phyloP scores from a whole-genome alignment of 2,329 filamentous ascomycete species.

The Botrytis sinoallii region DNA sequence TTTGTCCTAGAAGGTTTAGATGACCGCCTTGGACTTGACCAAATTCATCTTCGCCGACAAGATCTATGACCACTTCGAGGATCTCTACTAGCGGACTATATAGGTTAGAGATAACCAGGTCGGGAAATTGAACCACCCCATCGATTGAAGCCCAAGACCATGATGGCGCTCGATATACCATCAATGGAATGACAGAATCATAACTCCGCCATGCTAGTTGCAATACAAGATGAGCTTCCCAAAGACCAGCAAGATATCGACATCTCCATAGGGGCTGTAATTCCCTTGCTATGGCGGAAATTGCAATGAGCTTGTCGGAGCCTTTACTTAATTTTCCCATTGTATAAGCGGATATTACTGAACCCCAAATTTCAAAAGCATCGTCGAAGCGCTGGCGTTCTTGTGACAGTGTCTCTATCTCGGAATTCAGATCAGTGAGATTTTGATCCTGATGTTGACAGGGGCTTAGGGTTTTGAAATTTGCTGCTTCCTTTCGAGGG shows the following conservation, averaged over 20 bases:
- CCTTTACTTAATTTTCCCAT: fast-evolving
- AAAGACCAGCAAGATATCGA: background rate
- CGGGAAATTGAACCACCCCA: too few species aligned
- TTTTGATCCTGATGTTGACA: fast-evolving
- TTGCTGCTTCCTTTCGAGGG: fast-evolving
- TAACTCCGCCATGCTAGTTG: background rate
- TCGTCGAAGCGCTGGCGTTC: fast-evolving
- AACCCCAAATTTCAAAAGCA: too few species aligned
- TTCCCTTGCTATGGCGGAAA: background rate
- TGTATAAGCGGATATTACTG: fast-evolving
- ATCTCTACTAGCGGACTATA: background rate
- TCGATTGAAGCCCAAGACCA: background rate
- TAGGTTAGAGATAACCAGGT: too few species aligned
- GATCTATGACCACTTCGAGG: background rate
- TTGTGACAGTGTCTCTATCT: fast-evolving
- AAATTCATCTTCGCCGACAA: background rate
- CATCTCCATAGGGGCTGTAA: background rate
- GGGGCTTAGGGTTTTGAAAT: background rate
- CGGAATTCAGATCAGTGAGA: fast-evolving
- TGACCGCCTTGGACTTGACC: background rate
- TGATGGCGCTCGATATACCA: background rate
- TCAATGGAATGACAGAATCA: background rate
- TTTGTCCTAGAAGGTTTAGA: background rate
- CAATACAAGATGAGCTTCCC: background rate
- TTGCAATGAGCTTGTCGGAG: background rate